Percentiles rank a stretch among this genome's conserved stretches.
Evolutionary conservation across 2,329 filamentous ascomycete species (phyloP).

Genomic region (Pseudocercospora fuligena): DNA sequence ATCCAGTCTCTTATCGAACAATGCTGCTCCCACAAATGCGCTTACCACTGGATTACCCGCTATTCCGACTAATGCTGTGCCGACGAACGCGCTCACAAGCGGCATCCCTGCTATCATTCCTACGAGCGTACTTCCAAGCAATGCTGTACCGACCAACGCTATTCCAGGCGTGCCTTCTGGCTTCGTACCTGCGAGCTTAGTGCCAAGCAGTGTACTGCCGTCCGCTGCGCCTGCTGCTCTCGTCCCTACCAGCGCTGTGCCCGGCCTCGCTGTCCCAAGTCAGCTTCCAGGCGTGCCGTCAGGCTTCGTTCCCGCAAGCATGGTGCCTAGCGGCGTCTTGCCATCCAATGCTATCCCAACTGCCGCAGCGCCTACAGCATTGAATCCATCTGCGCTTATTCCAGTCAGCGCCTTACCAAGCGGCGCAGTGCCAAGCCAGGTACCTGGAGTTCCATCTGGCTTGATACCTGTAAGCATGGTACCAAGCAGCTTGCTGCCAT

Average conservation of each 20-base stretch:
- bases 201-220: not conserved
- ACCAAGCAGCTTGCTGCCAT: not conserved
- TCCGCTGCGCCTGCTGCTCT: not conserved
- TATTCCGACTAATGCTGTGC: not conserved
- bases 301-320: not conserved
- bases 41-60: too few species aligned
- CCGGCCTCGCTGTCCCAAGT: not conserved
- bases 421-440: not conserved
- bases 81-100: not conserved
- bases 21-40: too few species aligned
- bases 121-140: constrained; percentile 3
- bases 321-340: not conserved
- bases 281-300: not conserved
- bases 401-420: not conserved
- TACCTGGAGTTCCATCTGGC: not conserved
- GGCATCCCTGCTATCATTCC: not conserved
- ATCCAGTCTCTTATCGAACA: not conserved
- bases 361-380: not conserved
- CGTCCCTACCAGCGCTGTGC: not conserved
- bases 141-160: not conserved
- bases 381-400: not conserved
- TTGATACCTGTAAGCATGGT: not conserved
- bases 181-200: not conserved
- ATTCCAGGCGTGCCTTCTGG: not conserved
- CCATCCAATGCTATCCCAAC: too few species aligned